Percentiles rank a stretch among this genome's conserved stretches.
Conservation (phyloP, 1,284 basidiomycete species). For the Puccinia triticina region DNA sequence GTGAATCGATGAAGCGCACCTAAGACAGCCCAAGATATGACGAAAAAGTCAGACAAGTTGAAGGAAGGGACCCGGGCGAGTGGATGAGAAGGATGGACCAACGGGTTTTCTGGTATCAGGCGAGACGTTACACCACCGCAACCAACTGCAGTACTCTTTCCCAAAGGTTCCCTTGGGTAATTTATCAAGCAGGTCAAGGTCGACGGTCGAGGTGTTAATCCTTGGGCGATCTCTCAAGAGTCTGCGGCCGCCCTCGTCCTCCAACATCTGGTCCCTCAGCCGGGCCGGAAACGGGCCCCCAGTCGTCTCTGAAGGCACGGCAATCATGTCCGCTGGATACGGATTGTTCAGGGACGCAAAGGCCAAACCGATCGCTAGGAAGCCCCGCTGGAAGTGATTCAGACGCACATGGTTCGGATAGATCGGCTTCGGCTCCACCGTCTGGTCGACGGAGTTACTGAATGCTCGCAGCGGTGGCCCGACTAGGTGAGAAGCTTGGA, state of each 20-base stretch:
- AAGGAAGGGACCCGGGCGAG: not conserved
- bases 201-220: conserved; percentile 75
- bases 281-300: conserved; percentile 78
- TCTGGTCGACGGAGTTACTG: too few species aligned
- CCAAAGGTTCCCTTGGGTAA: conserved; percentile 83
- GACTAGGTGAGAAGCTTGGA: too few species aligned
- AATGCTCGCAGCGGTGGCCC: too few species aligned
- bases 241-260: conserved; percentile 69
- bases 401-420: conserved; percentile 79
- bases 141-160: conserved; percentile 84
- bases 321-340: conserved; percentile 86
- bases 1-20: conserved; percentile 92
- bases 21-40: conserved; percentile 59
- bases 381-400: conserved; percentile 76
- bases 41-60: conserved; percentile 33
- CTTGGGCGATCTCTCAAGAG: conserved; percentile 82
- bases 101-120: conserved; percentile 93
- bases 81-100: conserved; percentile 59
- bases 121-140: conserved; percentile 84
- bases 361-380: conserved; percentile 84
- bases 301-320: conserved; percentile 85
- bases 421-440: not conserved
- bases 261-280: conserved; percentile 77
- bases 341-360: conserved; percentile 81
- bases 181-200: conserved; percentile 69